phyloP scores from a whole-genome alignment of 257 asterid genomes.

The Nyctanthes arbortristis region DNA sequence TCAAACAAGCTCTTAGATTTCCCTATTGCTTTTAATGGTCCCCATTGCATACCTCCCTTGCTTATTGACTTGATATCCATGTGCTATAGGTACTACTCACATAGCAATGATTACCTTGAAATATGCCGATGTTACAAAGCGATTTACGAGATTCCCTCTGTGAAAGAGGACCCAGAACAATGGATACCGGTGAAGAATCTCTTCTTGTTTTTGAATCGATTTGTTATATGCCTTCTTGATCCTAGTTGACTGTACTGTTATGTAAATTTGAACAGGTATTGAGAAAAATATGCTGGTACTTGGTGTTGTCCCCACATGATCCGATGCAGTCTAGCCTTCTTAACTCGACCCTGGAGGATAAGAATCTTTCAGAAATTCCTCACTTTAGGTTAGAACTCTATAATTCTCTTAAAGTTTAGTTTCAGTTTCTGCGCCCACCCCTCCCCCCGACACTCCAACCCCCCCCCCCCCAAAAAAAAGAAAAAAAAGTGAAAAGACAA shows the following conservation, averaged over 20 bases:
- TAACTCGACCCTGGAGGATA: slow-evolving; percentile 88
- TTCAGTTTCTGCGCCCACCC: background rate
- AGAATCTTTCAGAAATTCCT: slow-evolving; percentile 89
- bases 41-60: slow-evolving; percentile 7
- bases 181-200: slow-evolving; percentile 76
- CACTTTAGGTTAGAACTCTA: slow-evolving; percentile 65
- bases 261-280: slow-evolving; percentile 53
- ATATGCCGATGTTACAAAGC: slow-evolving; percentile 95
- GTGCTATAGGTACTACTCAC: slow-evolving; percentile 66
- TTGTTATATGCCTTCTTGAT: background rate
- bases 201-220: background rate
- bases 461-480: too few species aligned
- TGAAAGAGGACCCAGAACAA: slow-evolving; percentile 75
- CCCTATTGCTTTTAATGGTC: background rate
- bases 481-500: too few species aligned
- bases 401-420: background rate
- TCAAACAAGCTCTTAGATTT: too few species aligned
- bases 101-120: slow-evolving; percentile 91
- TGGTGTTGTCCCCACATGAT: slow-evolving; percentile 90
- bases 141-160: slow-evolving; percentile 84
- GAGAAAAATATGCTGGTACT: slow-evolving; percentile 94
- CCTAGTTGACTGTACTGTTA: slow-evolving; percentile 3
- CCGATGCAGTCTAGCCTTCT: slow-evolving; percentile 98
- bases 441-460: too few species aligned
- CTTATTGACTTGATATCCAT: slow-evolving; percentile 16